Percentiles rank a stretch among this genome's conserved stretches.
phyloP scores from a whole-genome alignment of 2,329 filamentous ascomycete species.

The Fusarium graminum region DNA sequence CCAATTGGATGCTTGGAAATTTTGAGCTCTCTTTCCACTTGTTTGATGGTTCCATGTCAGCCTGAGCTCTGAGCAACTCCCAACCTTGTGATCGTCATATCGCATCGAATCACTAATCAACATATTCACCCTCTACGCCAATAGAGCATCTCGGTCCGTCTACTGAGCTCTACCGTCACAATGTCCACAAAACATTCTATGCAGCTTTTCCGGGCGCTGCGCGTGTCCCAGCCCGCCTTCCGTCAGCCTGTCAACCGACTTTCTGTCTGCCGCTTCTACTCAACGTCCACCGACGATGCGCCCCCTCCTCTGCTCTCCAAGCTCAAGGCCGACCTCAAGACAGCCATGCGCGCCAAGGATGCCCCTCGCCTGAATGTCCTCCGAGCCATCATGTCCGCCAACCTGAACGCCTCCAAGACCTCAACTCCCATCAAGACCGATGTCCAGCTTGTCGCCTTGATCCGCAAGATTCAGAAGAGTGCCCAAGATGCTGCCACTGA shows the following conservation, averaged over 20 bases:
- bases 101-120: conserved; percentile 23
- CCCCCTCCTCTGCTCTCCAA: conserved; percentile 64
- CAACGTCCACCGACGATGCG: conserved; percentile 53
- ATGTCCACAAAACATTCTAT: conserved; percentile 47
- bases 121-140: not conserved
- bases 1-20: conserved; percentile 46
- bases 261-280: conserved; percentile 50
- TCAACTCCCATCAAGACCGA: conserved; percentile 77
- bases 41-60: conserved; percentile 20
- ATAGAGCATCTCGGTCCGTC: not conserved
- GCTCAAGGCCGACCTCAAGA: conserved; percentile 72
- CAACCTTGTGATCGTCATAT: conserved; percentile 25
- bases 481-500: conserved; percentile 72
- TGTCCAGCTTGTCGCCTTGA: conserved; percentile 74
- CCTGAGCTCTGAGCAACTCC: conserved; percentile 26
- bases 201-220: conserved; percentile 46
- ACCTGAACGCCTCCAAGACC: conserved; percentile 82
- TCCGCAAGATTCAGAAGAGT: conserved; percentile 72
- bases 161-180: not conserved
- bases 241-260: conserved; percentile 33
- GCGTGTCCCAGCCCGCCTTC: conserved; percentile 36
- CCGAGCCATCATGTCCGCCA: conserved; percentile 75
- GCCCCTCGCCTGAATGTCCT: conserved; percentile 75
- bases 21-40: conserved; percentile 34
- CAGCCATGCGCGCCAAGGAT: conserved; percentile 75